Evolutionary conservation across 2,329 filamentous ascomycete genomes (phyloP).

Genomic region (Sporothrix protearum): DNA sequence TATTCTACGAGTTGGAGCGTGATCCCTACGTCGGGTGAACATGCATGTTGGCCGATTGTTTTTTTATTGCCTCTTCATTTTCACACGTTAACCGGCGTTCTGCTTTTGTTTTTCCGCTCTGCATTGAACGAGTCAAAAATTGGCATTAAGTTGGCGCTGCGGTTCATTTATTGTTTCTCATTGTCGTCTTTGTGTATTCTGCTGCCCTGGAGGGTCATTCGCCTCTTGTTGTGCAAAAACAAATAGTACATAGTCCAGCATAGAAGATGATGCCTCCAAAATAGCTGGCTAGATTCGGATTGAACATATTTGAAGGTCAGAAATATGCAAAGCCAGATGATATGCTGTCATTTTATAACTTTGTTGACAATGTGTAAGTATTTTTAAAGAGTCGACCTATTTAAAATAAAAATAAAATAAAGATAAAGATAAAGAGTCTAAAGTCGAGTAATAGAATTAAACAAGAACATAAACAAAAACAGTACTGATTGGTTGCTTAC

Average conservation of each 20-base stretch:
- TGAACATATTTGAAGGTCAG: background rate
- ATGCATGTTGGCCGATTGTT: background rate
- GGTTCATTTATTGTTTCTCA: background rate
- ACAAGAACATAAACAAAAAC: background rate
- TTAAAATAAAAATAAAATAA: too few species aligned
- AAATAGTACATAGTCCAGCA: background rate
- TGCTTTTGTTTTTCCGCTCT: constrained; percentile 2
- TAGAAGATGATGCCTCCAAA: background rate
- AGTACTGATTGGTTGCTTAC: too few species aligned
- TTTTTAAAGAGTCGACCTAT: too few species aligned
- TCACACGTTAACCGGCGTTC: background rate
- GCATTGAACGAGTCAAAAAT: constrained; percentile 11
- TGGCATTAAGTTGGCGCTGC: constrained; percentile 15
- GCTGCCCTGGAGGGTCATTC: too few species aligned
- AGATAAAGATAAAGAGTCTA: too few species aligned
- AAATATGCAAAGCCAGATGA: background rate
- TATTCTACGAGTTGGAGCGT: constrained; percentile 86
- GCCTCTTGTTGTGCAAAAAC: background rate
- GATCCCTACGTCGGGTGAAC: constrained; percentile 10
- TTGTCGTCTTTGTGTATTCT: background rate
- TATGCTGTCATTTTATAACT: background rate
- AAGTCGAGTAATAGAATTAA: background rate
- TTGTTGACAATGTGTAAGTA: too few species aligned
- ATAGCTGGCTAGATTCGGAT: background rate
- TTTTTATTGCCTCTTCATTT: background rate